Evolutionary conservation across 495 filamentous ascomycete genomes (phyloP).

Genomic region (Trichoderma asperelloides): DNA sequence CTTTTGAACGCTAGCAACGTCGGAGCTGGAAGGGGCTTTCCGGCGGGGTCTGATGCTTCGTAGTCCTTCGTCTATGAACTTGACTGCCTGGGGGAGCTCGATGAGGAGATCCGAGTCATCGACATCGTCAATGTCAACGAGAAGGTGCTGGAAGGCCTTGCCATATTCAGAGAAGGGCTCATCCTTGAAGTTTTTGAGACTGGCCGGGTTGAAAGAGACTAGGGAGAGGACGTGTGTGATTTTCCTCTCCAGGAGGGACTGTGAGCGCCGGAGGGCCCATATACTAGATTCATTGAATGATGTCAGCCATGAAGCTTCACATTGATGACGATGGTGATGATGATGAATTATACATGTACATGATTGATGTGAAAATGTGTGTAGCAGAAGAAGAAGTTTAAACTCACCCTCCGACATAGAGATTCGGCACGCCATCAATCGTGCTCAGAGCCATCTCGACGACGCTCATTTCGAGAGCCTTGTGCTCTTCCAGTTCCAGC

Average conservation of each 20-base stretch:
- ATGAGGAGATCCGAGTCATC: slow-evolving; percentile 79
- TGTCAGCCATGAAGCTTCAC: not conserved
- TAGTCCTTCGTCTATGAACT: slow-evolving; percentile 75
- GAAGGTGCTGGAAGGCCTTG: slow-evolving; percentile 56
- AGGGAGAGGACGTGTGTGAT: slow-evolving; percentile 93
- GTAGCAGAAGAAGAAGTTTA: slow-evolving; percentile 9
- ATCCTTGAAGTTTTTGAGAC: slow-evolving; percentile 31
- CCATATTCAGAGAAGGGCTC: slow-evolving; percentile 28
- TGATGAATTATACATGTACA: not conserved
- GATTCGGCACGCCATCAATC: slow-evolving; percentile 60
- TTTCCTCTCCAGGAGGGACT: slow-evolving; percentile 56
- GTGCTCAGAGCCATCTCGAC: slow-evolving; percentile 27
- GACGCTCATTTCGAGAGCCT: slow-evolving; percentile 5
- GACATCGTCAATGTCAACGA: slow-evolving; percentile 79
- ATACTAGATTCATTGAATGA: slow-evolving; percentile 44
- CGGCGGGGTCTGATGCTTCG: slow-evolving; percentile 13
- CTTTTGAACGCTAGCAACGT: not conserved
- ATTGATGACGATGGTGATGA: not conserved
- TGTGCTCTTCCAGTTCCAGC: not conserved
- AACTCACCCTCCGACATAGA: slow-evolving; percentile 78
- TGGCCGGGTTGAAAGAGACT: slow-evolving; percentile 48
- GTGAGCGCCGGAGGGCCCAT: slow-evolving; percentile 60
- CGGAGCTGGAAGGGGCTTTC: not conserved
- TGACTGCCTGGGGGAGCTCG: slow-evolving; percentile 63
- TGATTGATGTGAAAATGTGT: slow-evolving; percentile 8